Percentiles rank a stretch among this genome's conserved stretches.
Evolutionary conservation across 768 basidiomycete genomes (phyloP).

Genomic region (Suillus subluteus): DNA sequence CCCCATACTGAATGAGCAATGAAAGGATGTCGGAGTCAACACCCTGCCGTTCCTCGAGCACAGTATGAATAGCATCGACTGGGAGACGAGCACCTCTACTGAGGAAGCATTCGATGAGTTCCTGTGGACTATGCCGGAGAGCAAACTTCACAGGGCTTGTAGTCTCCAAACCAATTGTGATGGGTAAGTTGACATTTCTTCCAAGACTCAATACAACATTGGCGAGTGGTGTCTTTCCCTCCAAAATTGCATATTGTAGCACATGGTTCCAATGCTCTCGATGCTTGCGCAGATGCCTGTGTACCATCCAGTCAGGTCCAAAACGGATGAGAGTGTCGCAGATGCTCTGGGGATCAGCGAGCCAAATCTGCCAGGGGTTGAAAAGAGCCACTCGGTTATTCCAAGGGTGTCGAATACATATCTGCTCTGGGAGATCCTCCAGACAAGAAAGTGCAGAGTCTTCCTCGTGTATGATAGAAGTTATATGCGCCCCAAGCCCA

Average conservation of each 20-base stretch:
- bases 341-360: neutral
- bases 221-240: neutral
- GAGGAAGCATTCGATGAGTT: neutral
- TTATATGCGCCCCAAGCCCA: conserved; percentile 4
- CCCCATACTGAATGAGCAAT: neutral
- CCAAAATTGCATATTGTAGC: neutral
- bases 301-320: neutral
- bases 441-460: conserved; percentile 1
- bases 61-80: neutral
- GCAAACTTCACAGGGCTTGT: neutral
- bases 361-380: conserved; percentile 7
- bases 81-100: neutral
- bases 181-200: neutral
- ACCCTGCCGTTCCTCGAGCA: neutral
- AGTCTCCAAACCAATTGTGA: neutral
- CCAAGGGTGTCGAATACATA: neutral
- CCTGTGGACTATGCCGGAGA: neutral
- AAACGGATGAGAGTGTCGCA: neutral
- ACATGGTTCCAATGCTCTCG: neutral
- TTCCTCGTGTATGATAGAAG: neutral
- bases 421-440: neutral
- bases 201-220: neutral
- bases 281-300: neutral
- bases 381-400: neutral
- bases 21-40: neutral